phyloP scores from a whole-genome alignment of 2,329 filamentous ascomycete genomes.

The Fusarium nodosum region DNA sequence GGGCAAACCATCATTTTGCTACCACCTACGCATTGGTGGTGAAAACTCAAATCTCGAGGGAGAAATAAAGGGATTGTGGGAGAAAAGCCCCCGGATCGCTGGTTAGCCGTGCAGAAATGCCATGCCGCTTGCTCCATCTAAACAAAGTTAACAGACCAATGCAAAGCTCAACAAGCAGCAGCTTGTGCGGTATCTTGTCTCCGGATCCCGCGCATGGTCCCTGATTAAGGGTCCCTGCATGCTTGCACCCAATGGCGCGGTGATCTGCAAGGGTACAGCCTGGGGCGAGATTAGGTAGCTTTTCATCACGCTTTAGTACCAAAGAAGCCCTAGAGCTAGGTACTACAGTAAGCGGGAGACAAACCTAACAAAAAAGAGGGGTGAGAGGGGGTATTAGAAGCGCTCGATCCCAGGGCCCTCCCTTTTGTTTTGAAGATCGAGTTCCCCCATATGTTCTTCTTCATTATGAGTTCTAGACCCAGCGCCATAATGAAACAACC shows the following conservation, averaged over 20 bases:
- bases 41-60: neutral
- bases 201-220: conserved; percentile 29
- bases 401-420: conserved; percentile 16
- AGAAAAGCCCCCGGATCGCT: neutral
- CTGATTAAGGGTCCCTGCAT: conserved; percentile 31
- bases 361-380: neutral
- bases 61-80: neutral
- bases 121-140: neutral
- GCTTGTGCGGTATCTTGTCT: conserved; percentile 11
- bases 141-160: neutral
- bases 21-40: neutral
- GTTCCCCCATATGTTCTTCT: neutral
- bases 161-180: neutral
- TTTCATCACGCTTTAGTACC: conserved; percentile 4
- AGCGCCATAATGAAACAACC: conserved; percentile 11
- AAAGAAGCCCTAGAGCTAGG: neutral
- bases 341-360: neutral
- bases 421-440: conserved; percentile 15
- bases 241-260: conserved; percentile 7
- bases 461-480: neutral
- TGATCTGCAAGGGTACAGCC: conserved; percentile 21
- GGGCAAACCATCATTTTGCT: neutral
- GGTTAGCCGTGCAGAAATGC: neutral
- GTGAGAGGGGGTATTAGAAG: conserved; percentile 24
- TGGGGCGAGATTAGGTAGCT: conserved; percentile 1